Evolutionary conservation across 768 basidiomycete species (phyloP).

Genomic region (Kwoniella pini): DNA sequence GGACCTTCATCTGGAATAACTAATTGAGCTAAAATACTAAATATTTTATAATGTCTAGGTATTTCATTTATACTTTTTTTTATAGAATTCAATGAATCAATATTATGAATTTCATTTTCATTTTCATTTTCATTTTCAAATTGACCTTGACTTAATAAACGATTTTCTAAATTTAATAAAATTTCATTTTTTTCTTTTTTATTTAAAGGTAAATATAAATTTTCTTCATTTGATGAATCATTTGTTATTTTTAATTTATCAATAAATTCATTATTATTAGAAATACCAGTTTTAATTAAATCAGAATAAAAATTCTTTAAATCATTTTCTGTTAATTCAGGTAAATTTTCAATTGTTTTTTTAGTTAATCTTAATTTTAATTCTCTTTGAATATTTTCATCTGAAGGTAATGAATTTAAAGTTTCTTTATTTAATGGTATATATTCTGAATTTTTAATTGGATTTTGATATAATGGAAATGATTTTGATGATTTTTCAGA

Average conservation of each 20-base stretch:
- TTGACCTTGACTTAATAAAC: conserved; percentile 6
- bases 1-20: conserved; percentile 10
- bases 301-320: conserved; percentile 23
- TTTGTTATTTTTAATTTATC: neutral
- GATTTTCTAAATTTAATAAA: conserved; percentile 7
- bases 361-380: conserved; percentile 15
- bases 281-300: conserved; percentile 16
- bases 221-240: conserved; percentile 4
- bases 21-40: neutral
- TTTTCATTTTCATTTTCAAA: too few species aligned
- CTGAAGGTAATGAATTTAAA: conserved; percentile 7
- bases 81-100: neutral
- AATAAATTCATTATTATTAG: neutral
- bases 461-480: conserved; percentile 16
- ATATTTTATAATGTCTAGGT: conserved; percentile 5
- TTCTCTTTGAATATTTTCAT: neutral
- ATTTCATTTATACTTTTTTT: neutral
- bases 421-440: conserved; percentile 17
- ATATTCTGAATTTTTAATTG: neutral
- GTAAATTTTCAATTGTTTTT: conserved; percentile 10
- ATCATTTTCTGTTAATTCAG: conserved; percentile 21
- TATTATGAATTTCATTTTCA: neutral
- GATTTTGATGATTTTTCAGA: neutral
- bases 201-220: conserved; percentile 8
- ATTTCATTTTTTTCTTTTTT: conserved; percentile 8